phyloP scores from a whole-genome alignment of 2,329 filamentous ascomycete species.

The Colletotrichum chlorophyti region DNA sequence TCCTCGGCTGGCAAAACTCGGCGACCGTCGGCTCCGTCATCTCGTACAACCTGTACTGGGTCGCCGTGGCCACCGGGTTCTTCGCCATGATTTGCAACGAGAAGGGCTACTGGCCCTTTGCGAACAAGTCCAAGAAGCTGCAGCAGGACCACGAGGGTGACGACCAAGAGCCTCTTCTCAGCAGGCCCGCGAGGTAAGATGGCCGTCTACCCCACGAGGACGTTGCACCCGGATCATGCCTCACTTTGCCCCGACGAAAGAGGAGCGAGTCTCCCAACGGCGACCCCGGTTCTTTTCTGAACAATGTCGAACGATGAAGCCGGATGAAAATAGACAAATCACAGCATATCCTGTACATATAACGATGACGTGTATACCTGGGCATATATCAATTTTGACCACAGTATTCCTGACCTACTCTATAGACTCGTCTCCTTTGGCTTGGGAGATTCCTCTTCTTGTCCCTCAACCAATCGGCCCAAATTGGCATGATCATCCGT shows the following conservation, averaged over 20 bases:
- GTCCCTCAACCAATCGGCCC: not conserved
- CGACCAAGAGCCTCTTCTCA: conserved; percentile 30
- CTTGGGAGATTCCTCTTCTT: not conserved
- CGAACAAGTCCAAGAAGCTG: conserved; percentile 4
- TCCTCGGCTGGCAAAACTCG: conserved; percentile 64
- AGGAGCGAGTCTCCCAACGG: not conserved
- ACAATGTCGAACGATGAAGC: conserved; percentile 3
- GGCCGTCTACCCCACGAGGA: not conserved
- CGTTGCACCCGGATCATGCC: too few species aligned
- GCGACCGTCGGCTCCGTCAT: conserved; percentile 31
- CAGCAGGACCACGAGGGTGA: conserved; percentile 12
- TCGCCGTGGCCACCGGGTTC: conserved; percentile 27
- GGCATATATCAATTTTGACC: not conserved
- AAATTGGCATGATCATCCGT: not conserved
- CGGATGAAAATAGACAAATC: not conserved
- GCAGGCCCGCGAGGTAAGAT: conserved; percentile 29
- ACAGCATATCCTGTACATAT: conserved; percentile 16
- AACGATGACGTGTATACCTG: not conserved
- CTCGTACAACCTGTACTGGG: conserved; percentile 31
- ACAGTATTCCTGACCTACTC: conserved; percentile 7
- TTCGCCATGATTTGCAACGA: conserved; percentile 28
- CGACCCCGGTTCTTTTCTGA: not conserved
- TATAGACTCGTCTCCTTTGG: conserved; percentile 18
- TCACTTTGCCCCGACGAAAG: too few species aligned
- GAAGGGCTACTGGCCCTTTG: conserved; percentile 24